Evolutionary conservation across 2,329 filamentous ascomycete species (phyloP), one percentile per base, ranked within the genome.

Genomic region (Colletotrichum liriopes): DNA sequence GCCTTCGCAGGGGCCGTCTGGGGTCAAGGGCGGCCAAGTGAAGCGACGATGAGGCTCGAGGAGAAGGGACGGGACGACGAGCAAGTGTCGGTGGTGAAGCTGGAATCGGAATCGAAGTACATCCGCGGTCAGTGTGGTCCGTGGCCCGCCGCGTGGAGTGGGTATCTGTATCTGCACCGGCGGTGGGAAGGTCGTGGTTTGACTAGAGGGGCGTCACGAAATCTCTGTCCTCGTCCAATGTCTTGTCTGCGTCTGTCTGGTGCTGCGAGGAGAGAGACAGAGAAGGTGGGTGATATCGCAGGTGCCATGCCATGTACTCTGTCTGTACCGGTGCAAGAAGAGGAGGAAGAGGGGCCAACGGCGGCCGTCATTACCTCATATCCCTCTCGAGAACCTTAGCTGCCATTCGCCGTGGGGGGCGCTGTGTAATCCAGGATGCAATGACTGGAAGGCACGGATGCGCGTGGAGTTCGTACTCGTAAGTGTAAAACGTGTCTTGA

Each of bases 11-110:
- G 65, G 56, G 49, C 35, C 37, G 41, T 43, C 23, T 41, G 18
- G 35, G 35, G 63, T 49, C 39, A 47, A 41, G 18, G 51, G 26
- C 18, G 47, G n/a, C n/a, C 14, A 49, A 35, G 35, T 26, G 32
- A 29, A 62, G 35, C 9, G 45, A 39, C n/a, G 32, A 62, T 52
- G 32, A 51, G 23, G 5, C n/a, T 12, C 29, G n/a, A 29, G 29
- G 56, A 62, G 68, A 56, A 62, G 67, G 54, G 67, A 62, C 3
- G 62, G 62, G 14, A 59, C 55, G 45, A 26, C n/a, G 41, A 43
- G 12, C 5, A 51, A 37, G 54, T 45, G 51, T 47, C 52, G 54
- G 23, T 52, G 47, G 37, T 37, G 60, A 37, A 43, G 16, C 47
- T 29, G 52, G 37, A 56, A 37, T 23, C 26, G 51, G 56, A 56